Base-by-base conservation (phyloP, 192 early-diverging fungal genomes). In the Coemansia asiatica region DNA sequence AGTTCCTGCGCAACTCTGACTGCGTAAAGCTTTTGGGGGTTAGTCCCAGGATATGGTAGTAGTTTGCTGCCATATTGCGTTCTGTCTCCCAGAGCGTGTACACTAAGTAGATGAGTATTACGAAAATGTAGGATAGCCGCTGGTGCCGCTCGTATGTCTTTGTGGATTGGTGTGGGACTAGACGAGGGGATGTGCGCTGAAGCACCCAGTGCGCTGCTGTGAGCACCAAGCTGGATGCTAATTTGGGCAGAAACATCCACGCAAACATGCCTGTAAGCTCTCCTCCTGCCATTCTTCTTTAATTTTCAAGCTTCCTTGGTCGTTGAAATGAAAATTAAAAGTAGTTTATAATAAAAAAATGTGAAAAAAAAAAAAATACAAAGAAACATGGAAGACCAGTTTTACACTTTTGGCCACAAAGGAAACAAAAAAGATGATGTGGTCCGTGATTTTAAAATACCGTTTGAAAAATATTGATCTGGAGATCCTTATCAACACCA, bases 21-120 rank as follows among this genome's bases (percentile, higher is more conserved):
- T 58, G 60, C 12, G 55, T 44, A 40, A 79, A 75, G 19, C 15
- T 27, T n/a, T 50, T 44, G 5, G 74, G 76, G 0, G 59, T 62
- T 22, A 83, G 47, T 7, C 77, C 82, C n/a, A 83, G 67, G 19
- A 74, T 62, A 33, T 74, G 67, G 68, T 83, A 83, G 49, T 61
- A 79, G 63, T 79, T 76, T 19, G 38, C 49, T 15, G 70, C 75
- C 26, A 83, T 60, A 10, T 28, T 54, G 49, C 58, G 57, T 29
- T 81, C 79, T 2, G 79, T 72, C 6, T 53, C 46, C 69, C 69
- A 75, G 36, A 81, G 59, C 19, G 73, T 81, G 29, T 81, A 81
- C 5, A 57, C 18, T 2, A 81, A 70, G 46, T 81, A 81, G 23
- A 54, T 1, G 2, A 58, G 27, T 26, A 81, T 69, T 0, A 81